Evolutionary conservation across 768 basidiomycete genomes (phyloP), one percentile per base, ranked within the genome.

Genomic region (Mycena indigotica): DNA sequence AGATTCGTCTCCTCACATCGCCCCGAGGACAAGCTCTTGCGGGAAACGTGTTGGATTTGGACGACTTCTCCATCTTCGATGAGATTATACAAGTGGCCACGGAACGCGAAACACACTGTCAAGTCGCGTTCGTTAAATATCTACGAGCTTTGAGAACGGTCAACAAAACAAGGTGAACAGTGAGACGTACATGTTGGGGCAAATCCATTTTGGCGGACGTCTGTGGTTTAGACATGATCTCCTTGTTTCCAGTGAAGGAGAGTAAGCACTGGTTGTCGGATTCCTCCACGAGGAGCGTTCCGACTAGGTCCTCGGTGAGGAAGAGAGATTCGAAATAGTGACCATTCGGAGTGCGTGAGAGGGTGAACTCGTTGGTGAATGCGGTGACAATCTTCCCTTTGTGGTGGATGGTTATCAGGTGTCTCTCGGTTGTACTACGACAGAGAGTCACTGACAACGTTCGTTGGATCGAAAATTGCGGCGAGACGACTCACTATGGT

Each of bases 31-130:
- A 62, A 38, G 25, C 45, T 56, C 8, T 28, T 52, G 12, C 50
- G 57, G 3, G 57, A 50, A 19, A 62, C 44, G 45, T 62, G 61
- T 16, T 62, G 61, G 19, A 58, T 62, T 29, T 52, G 57, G 26
- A 58, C 46, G 1, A 53, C 49, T 2, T n/a, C 16, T 3, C 53
- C 57, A 23, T 62, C 45, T 23, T 62, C 61, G 15, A 62, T 13
- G 2, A 58, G 8, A 28, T 50, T 53, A 40, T 53, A 62, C 1
- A 62, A 54, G 50, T 62, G 61, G 5, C 54, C 57, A 8, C 50
- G 12, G 41, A 52, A 62, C 4, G 51, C 24, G 29, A 56, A 58
- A 30, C 29, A 50, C 2, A 51, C 41, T 1, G 25, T 56, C n/a
- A 58, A 35, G 17, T 55, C 35, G 3, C 21, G 13, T 0, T 28